phyloP scores from a whole-genome alignment of 2,329 filamentous ascomycete species.

The Diaporthe sp. region DNA sequence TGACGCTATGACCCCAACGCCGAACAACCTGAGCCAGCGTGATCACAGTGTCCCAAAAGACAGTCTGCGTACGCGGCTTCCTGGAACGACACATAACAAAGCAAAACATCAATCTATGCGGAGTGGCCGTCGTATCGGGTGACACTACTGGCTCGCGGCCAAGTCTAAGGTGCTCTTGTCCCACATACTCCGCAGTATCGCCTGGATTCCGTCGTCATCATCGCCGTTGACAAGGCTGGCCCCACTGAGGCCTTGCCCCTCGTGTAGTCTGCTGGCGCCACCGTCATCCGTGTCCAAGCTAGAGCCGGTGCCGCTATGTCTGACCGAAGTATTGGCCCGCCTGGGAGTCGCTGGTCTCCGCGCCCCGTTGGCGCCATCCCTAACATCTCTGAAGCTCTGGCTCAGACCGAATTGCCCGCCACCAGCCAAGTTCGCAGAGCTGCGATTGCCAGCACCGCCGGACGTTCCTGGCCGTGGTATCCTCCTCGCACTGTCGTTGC shows the following conservation, averaged over 20 bases:
- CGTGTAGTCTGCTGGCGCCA: conserved; percentile 50
- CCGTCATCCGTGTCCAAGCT: conserved; percentile 63
- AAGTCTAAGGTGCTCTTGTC: conserved; percentile 69
- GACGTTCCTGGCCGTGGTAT: conserved; percentile 59
- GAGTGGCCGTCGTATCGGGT: background rate
- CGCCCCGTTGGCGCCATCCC: conserved; percentile 21
- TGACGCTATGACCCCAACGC: conserved; percentile 28
- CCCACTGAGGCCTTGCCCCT: conserved; percentile 60
- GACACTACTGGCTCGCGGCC: conserved; percentile 65
- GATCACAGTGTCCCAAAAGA: conserved; percentile 1
- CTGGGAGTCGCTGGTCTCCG: conserved; percentile 36
- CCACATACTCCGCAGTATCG: conserved; percentile 71
- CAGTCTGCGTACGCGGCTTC: background rate
- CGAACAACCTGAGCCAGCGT: conserved; percentile 21
- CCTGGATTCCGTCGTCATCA: conserved; percentile 64
- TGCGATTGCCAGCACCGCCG: conserved; percentile 41
- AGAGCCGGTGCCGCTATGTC: conserved; percentile 49
- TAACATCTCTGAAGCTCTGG: conserved; percentile 52
- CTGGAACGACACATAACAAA: background rate
- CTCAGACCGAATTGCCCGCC: conserved; percentile 52
- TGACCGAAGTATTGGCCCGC: conserved; percentile 40
- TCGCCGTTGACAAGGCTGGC: conserved; percentile 63
- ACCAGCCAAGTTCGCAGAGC: conserved; percentile 48
- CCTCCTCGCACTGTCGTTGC: conserved; percentile 62
- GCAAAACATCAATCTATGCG: background rate